Base-by-base conservation (phyloP, 768 basidiomycete species). In the Infundibulicybe gibba region DNA sequence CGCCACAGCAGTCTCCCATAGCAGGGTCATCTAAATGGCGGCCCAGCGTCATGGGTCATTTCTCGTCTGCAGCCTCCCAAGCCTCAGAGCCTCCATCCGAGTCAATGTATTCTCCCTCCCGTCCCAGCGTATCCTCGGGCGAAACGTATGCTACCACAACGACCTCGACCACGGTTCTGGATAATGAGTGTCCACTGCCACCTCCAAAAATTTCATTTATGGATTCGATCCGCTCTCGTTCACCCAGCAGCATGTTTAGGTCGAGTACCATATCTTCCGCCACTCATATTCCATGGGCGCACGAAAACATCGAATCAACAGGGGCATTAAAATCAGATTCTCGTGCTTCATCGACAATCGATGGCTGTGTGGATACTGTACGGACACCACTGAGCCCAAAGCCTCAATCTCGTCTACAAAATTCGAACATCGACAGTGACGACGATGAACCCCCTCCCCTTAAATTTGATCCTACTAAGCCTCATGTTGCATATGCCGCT, bases 41-140 rank as follows among this genome's bases (percentile, higher is more conserved):
- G n/a, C 82, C 85, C 10, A 80, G 75, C 51, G 76, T 87, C 17
- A 62, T 85, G 17, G 81, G 79, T 5, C 79, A 86, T 53, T 87
- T 87, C 56, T 72, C 77, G 45, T 55, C 72, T 44, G 72, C 79
- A 43, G 59, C 66, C 25, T 67, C 76, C 37, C 75, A 72, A 57
- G 52, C 66, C 41, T 76, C 64, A 43, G 57, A 70, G 41, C 61
- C 66, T 38, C 68, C 72, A 25, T 71, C 74, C 14, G 77, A 73
- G 40, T 62, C 64, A 13, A 50, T 54, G 8, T 67, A 62, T 41
- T 67, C 74, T 32, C 70, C 65, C 32, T 74, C 81, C 14, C 75
- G 81, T 30, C 80, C 76, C 14, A 83, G 81, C 54, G 69, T 82
- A 44, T 85, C 81, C 32, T 84, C 83, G 20, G 76, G 71, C 4